These are phyloP conservation scores for Coemansia javaensis DNA, from an alignment of 192 early-diverging fungal genomes.

Conservation along the genomic window DNA sequence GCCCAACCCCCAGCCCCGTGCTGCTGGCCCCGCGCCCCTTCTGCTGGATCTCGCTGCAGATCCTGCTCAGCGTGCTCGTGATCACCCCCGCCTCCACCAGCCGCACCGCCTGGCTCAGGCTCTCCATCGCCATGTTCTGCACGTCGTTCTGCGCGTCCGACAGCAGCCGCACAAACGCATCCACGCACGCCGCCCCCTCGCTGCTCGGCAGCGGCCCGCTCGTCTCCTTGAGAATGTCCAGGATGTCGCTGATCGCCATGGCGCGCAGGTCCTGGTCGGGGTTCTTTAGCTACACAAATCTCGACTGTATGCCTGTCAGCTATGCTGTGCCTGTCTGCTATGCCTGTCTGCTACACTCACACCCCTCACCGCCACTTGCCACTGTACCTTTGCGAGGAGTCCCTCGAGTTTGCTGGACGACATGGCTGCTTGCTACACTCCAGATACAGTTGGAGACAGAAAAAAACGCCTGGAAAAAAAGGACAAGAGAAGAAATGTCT, in stretches of 20 bases:
- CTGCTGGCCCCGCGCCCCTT: slow-evolving; percentile 1
- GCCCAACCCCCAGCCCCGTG: slow-evolving; percentile 28
- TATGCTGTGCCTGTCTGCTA: too few relatives aligned
- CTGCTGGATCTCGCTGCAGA: slow-evolving; percentile 19
- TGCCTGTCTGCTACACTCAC: too few relatives aligned
- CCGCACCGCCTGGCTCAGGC: slow-evolving; percentile 26
- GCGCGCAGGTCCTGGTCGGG: slow-evolving; percentile 38
- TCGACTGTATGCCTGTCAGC: background rate
- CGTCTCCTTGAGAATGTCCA: slow-evolving; percentile 10
- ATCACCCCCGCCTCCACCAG: slow-evolving; percentile 18
- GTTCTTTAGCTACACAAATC: slow-evolving; percentile 28
- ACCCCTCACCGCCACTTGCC: background rate
- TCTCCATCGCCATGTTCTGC: slow-evolving; percentile 41
- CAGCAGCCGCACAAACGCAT: slow-evolving; percentile 17
- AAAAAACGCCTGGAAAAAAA: too few relatives aligned
- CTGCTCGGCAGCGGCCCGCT: slow-evolving; percentile 5
- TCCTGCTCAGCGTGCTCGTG: slow-evolving; percentile 4
- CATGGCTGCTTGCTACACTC: background rate
- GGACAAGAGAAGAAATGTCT: too few relatives aligned
- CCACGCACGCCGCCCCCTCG: slow-evolving; percentile 21
- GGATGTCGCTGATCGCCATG: slow-evolving; percentile 36
- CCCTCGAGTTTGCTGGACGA: background rate
- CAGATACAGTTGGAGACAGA: too few relatives aligned
- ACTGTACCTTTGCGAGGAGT: slow-evolving; percentile 1
- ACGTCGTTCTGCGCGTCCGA: slow-evolving; percentile 40